These are phyloP conservation scores for Cruciata laevipes DNA, from an alignment of 257 asterid genomes.

Conservation along the genomic window DNA sequence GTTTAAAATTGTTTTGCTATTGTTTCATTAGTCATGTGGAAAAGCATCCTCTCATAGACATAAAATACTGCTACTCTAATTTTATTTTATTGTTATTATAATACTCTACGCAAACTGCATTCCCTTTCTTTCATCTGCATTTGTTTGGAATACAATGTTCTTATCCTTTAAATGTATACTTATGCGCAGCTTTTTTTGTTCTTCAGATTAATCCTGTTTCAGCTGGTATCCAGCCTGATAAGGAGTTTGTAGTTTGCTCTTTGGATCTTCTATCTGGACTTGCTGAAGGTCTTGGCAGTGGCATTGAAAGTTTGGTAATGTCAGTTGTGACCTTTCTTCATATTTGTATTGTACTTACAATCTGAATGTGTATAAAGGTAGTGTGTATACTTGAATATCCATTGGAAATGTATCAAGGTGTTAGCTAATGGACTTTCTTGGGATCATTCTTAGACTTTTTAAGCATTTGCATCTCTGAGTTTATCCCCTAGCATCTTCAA, in stretches of 20 bases:
- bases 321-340: neutral
- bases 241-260: conserved; percentile 85
- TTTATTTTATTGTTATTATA: neutral
- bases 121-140: neutral
- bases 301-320: conserved; percentile 90
- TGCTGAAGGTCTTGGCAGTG: conserved; percentile 95
- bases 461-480: neutral
- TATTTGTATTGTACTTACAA: neutral
- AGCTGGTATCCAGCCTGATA: conserved; percentile 83
- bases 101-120: neutral
- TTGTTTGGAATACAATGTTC: neutral
- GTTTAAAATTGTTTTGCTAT: neutral
- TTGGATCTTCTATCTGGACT: conserved; percentile 99
- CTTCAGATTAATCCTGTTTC: conserved; percentile 78
- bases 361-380: neutral
- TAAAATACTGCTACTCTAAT: too few relatives aligned
- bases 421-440: neutral
- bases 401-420: neutral
- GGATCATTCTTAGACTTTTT: neutral
- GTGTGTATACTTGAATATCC: neutral
- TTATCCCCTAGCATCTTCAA: too few relatives aligned
- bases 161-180: neutral
- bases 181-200: conserved; percentile 8
- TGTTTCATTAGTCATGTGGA: neutral
- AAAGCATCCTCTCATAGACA: neutral